Conservation (phyloP, 805 yeast species). For the Metschnikowia corniflorae region DNA sequence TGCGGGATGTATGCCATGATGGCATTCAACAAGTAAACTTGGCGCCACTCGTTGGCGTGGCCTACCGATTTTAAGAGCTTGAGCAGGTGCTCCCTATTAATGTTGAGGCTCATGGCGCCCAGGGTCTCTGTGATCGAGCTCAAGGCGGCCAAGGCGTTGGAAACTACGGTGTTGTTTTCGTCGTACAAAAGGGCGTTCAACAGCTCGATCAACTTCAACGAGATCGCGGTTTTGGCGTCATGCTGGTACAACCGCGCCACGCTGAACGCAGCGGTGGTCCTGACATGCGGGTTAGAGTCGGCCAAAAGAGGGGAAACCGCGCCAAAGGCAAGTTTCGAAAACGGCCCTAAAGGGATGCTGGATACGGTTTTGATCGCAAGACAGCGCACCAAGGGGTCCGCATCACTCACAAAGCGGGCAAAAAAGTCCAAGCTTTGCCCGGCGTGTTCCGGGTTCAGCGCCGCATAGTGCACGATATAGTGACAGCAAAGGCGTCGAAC, state of each 20-base stretch:
- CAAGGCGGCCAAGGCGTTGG: conserved; percentile 69
- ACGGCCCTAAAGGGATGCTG: conserved; percentile 54
- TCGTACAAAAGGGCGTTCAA: conserved; percentile 57
- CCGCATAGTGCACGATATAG: conserved; percentile 59
- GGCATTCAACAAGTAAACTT: conserved; percentile 60
- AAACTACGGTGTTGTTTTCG: conserved; percentile 54
- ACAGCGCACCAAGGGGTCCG: conserved; percentile 48
- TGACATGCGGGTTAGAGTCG: conserved; percentile 55
- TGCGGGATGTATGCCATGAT: conserved; percentile 71
- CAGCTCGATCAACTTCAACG: conserved; percentile 41
- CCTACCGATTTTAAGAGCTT: conserved; percentile 33
- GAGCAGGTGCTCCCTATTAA: conserved; percentile 46
- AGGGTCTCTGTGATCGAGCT: conserved; percentile 59
- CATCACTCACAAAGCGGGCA: conserved; percentile 48
- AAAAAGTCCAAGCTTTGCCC: conserved; percentile 54
- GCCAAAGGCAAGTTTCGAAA: conserved; percentile 42
- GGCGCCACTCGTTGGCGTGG: conserved; percentile 66
- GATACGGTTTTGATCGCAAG: conserved; percentile 64
- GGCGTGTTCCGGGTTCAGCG: conserved; percentile 54
- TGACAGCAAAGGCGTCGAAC: conserved; percentile 68
- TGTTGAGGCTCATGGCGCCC: conserved; percentile 46
- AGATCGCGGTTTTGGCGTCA: conserved; percentile 45
- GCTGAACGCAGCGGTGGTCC: conserved; percentile 67
- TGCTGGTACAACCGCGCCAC: conserved; percentile 64
- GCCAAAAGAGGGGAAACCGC: conserved; percentile 33